Base-by-base conservation (phyloP, 257 asterid species). In the Nyctanthes arbortristis region DNA sequence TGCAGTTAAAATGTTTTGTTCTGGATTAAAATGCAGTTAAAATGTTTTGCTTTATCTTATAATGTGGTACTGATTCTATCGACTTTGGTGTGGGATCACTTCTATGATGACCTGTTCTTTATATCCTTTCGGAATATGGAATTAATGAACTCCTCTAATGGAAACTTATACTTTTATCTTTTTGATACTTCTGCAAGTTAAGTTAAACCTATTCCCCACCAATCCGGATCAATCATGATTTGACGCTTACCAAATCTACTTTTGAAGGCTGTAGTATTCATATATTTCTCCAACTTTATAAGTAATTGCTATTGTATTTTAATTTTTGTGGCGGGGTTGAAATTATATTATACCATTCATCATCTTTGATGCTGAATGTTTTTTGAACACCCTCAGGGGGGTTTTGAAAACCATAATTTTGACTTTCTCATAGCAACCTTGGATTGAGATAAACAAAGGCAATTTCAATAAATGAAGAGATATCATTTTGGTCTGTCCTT, bases 141-240 rank as follows among this genome's bases (percentile, higher is more conserved):
- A n/a, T n/a, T n/a, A n/a, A n/a, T n/a, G n/a, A n/a, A n/a, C n/a
- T n/a, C n/a, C n/a, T n/a, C n/a, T n/a, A n/a, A n/a, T n/a, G n/a
- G n/a, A n/a, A n/a, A n/a, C n/a, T n/a, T n/a, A n/a, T n/a, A n/a
- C n/a, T n/a, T n/a, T n/a, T n/a, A n/a, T n/a, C n/a, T 35, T 72
- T 63, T 57, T 20, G 7, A 36, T 62, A 62, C 47, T 37, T 68
- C 31, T 20, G 54, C 47, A 10, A 45, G 64, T 73, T 52, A 66
- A 52, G 32, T 49, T 22, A 31, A 72, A 47, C 60, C 16, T 24
- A 28, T 52, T 16, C 16, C 30, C 64, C 40, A 37, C 56, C 64
- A 37, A 32, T 69, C 68, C 54, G 43, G 54, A 20, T 32, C 54
- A 32, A 18, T 33, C 47, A 47, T 28, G 56, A 2, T 49, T 5